These are phyloP conservation scores for Asterochloris erici DNA, from an alignment of 139 green algal genomes.

Conservation along the genomic window DNA sequence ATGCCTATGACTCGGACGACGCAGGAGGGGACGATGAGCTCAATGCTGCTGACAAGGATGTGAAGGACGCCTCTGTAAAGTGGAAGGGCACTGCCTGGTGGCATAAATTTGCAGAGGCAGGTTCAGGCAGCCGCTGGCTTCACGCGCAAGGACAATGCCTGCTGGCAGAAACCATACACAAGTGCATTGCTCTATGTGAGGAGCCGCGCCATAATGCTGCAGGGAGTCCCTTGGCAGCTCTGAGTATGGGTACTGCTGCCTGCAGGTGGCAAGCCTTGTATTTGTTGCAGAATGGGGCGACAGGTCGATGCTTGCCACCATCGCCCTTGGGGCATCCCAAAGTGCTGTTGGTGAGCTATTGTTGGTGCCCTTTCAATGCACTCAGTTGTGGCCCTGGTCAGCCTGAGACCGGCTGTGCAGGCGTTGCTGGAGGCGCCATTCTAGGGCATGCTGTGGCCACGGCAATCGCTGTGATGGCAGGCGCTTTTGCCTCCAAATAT, in stretches of 20 bases:
- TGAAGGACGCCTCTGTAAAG: constrained; percentile 20
- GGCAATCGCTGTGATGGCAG: constrained; percentile 85
- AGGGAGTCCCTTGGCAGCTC: background rate
- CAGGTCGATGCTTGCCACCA: constrained; percentile 95
- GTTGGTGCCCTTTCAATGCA: background rate
- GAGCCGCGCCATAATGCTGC: too few relatives aligned
- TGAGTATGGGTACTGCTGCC: background rate
- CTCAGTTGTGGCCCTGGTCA: background rate
- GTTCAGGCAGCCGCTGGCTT: background rate
- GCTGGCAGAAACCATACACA: too few relatives aligned
- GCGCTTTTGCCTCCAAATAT: constrained; percentile 76
- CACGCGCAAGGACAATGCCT: background rate
- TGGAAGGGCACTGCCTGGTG: constrained; percentile 1
- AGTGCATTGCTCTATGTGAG: too few relatives aligned
- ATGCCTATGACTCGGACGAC: constrained; percentile 20
- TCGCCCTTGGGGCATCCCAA: constrained; percentile 89
- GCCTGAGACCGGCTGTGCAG: background rate
- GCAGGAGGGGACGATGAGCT: constrained; percentile 54
- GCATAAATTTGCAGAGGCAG: constrained; percentile 12
- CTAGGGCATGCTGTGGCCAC: constrained; percentile 87
- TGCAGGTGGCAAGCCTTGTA: constrained; percentile 77
- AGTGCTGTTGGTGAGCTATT: constrained; percentile 60
- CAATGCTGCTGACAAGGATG: constrained; percentile 52
- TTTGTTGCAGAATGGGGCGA: constrained; percentile 96
- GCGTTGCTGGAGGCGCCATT: constrained; percentile 85